phyloP scores from a whole-genome alignment of 768 basidiomycete species.

The Lactarius hatsudake region DNA sequence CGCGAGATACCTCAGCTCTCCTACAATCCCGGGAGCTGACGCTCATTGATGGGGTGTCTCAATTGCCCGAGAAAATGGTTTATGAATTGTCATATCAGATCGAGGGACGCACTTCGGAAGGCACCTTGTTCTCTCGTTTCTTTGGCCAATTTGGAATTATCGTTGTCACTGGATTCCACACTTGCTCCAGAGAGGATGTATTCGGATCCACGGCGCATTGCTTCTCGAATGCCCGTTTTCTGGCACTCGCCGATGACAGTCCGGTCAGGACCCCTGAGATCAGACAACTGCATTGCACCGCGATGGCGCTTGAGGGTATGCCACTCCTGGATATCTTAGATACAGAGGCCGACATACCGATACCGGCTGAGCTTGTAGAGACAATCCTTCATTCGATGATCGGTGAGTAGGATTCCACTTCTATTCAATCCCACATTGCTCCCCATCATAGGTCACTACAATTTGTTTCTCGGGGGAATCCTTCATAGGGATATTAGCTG shows the following conservation, averaged over 20 bases:
- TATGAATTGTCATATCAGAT: neutral
- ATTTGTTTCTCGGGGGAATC: too few relatives aligned
- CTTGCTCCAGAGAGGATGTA: neutral
- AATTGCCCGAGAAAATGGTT: neutral
- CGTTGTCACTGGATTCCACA: neutral
- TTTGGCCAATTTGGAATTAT: neutral
- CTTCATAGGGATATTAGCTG: too few relatives aligned
- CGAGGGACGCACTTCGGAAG: neutral
- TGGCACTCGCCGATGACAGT: neutral
- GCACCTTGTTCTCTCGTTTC: neutral
- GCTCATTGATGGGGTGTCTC: neutral
- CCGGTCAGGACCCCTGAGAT: too few relatives aligned
- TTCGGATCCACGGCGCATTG: neutral
- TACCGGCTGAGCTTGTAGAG: neutral
- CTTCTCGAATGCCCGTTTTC: neutral
- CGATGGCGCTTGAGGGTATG: too few relatives aligned
- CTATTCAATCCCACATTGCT: neutral
- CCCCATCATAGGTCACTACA: too few relatives aligned
- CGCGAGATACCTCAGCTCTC: neutral
- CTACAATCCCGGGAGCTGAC: neutral
- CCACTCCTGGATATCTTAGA: neutral
- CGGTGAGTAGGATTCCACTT: too few relatives aligned
- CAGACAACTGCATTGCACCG: too few relatives aligned
- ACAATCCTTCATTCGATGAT: conserved; percentile 1
- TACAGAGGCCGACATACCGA: neutral